phyloP scores from a whole-genome alignment of 2,329 filamentous ascomycete species.

The Chrysoporthe cubensis region DNA sequence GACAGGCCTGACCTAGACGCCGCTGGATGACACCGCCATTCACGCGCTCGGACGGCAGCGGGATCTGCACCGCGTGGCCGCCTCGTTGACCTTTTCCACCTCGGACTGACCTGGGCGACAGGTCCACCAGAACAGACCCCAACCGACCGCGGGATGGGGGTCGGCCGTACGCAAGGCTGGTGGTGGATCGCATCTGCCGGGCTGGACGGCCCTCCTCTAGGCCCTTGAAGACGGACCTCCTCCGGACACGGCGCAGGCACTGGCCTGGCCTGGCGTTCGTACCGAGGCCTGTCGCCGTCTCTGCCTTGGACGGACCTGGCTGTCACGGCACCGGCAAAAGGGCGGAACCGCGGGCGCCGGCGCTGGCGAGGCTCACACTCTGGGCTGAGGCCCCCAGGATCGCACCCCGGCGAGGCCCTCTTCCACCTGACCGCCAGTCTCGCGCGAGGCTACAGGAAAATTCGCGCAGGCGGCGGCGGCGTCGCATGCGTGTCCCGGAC shows the following conservation, averaged over 20 bases:
- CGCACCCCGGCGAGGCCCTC: not conserved
- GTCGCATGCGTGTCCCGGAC: not conserved
- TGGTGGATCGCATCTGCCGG: too few species aligned
- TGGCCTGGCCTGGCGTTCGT: not conserved
- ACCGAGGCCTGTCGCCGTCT: conserved; percentile 12
- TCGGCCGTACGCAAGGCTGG: too few species aligned
- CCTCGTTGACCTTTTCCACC: not conserved
- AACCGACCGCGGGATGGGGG: not conserved
- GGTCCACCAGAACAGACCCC: not conserved
- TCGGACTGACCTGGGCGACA: not conserved
- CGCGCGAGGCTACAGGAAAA: conserved; percentile 9
- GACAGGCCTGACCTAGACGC: too few species aligned
- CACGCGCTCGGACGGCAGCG: not conserved
- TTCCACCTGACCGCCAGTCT: conserved; percentile 23
- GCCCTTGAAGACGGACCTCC: too few species aligned
- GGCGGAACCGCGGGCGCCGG: not conserved
- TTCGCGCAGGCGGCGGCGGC: not conserved
- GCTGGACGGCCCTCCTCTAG: too few species aligned
- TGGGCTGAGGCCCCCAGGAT: not conserved
- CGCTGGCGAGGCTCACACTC: not conserved
- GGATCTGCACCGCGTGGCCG: conserved; percentile 3
- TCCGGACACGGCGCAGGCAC: not conserved
- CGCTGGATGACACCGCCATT: too few species aligned
- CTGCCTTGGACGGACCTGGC: too few species aligned
- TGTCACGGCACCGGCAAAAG: not conserved